These are phyloP conservation scores for Lipomyces orientalis DNA, from an alignment of 805 yeast species.

Conservation along the genomic window DNA sequence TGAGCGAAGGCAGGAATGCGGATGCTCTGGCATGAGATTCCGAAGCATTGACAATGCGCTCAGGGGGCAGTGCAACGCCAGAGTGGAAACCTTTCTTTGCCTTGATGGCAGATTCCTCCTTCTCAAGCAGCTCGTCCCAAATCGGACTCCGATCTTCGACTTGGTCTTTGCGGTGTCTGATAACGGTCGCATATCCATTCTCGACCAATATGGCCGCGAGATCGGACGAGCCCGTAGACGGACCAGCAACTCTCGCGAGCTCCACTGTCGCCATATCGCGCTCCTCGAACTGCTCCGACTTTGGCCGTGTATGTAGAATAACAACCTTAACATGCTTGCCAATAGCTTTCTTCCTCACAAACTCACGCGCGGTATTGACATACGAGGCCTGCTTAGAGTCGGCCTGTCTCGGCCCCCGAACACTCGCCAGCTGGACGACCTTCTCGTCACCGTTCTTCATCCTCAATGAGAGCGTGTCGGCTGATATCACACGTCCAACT, in stretches of 20 bases:
- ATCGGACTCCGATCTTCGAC: slow-evolving; percentile 67
- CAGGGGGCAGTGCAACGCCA: slow-evolving; percentile 61
- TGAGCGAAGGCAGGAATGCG: slow-evolving; percentile 72
- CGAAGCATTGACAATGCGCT: slow-evolving; percentile 77
- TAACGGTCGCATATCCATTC: slow-evolving; percentile 76
- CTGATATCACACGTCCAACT: slow-evolving; percentile 65
- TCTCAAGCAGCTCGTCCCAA: slow-evolving; percentile 78
- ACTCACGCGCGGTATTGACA: slow-evolving; percentile 73
- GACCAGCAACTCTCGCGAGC: slow-evolving; percentile 21
- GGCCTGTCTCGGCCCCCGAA: slow-evolving; percentile 72
- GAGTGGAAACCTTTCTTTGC: slow-evolving; percentile 66
- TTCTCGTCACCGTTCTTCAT: slow-evolving; percentile 53
- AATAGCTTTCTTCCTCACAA: slow-evolving; percentile 66
- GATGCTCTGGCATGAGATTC: slow-evolving; percentile 74
- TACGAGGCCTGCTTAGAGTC: slow-evolving; percentile 64
- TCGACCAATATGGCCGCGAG: slow-evolving; percentile 65
- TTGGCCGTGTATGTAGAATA: slow-evolving; percentile 69
- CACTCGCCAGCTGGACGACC: slow-evolving; percentile 76
- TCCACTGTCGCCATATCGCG: slow-evolving; percentile 66
- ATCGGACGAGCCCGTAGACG: slow-evolving; percentile 58
- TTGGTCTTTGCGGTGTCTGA: slow-evolving; percentile 76
- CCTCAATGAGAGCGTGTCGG: slow-evolving; percentile 65
- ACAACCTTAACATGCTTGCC: slow-evolving; percentile 70
- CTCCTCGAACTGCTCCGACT: slow-evolving; percentile 65
- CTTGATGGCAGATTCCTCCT: slow-evolving; percentile 65